Conservation (phyloP, 805 yeast genomes). For the Soucietia sequanensis region DNA sequence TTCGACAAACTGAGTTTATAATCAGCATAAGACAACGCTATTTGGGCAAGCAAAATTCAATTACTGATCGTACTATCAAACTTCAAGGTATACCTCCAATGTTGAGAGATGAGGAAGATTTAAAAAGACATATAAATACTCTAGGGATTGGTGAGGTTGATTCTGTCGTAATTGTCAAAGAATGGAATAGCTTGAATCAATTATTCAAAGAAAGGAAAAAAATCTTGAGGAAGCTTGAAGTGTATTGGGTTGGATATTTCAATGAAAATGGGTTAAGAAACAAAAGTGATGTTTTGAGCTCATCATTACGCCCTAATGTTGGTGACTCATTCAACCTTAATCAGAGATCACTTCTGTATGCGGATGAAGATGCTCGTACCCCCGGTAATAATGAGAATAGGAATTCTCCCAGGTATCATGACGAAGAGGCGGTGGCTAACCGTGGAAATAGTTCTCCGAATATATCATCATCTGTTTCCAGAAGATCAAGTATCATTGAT, state of each 20-base stretch:
- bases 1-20: slow-evolving; percentile 69
- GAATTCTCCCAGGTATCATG: background rate
- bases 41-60: slow-evolving; percentile 80
- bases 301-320: slow-evolving; percentile 24
- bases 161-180: slow-evolving; percentile 75
- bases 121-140: slow-evolving; percentile 73
- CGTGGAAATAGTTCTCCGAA: background rate
- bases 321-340: slow-evolving; percentile 28
- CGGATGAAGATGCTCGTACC: slow-evolving; percentile 1
- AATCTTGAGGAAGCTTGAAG: slow-evolving; percentile 60
- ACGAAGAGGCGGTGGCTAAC: slow-evolving; percentile 1
- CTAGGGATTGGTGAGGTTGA: slow-evolving; percentile 79
- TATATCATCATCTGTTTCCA: background rate
- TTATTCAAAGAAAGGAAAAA: slow-evolving; percentile 59
- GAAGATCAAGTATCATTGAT: slow-evolving; percentile 20
- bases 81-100: slow-evolving; percentile 86
- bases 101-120: slow-evolving; percentile 65
- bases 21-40: slow-evolving; percentile 76
- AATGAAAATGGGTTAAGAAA: slow-evolving; percentile 31
- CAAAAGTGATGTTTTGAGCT: slow-evolving; percentile 25
- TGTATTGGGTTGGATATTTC: slow-evolving; percentile 68
- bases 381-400: background rate
- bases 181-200: slow-evolving; percentile 75
- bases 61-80: slow-evolving; percentile 88
- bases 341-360: slow-evolving; percentile 2